phyloP scores from a whole-genome alignment of 2,329 filamentous ascomycete genomes.

The Xylariaceae sp. region DNA sequence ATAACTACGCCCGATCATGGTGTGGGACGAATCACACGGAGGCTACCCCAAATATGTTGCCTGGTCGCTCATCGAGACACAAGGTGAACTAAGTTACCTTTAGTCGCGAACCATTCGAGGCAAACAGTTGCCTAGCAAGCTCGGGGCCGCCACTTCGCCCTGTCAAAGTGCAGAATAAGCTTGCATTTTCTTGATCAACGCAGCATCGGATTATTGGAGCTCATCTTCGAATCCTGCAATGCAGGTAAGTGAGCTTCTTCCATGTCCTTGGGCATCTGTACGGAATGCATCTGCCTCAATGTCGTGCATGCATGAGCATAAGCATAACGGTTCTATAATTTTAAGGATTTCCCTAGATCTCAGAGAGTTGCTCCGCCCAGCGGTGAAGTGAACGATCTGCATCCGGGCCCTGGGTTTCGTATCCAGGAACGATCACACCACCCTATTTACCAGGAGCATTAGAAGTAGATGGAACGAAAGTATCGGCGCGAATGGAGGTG shows the following conservation, averaged over 20 bases:
- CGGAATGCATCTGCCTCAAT: neutral
- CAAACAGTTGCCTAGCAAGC: slow-evolving; percentile 11
- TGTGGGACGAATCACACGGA: slow-evolving; percentile 12
- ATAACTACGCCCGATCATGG: slow-evolving; percentile 11
- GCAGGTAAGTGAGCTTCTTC: neutral
- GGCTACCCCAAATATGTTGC: slow-evolving; percentile 5
- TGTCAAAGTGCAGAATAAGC: neutral
- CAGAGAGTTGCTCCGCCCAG: neutral
- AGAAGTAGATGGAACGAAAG: neutral
- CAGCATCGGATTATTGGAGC: neutral
- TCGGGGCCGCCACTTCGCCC: slow-evolving; percentile 10
- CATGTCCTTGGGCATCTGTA: slow-evolving; percentile 8
- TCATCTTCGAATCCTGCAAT: neutral
- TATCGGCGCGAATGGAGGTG: neutral
- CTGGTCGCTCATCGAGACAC: neutral
- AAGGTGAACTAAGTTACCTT: neutral
- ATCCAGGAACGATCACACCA: neutral
- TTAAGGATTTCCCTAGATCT: neutral
- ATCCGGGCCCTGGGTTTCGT: neutral
- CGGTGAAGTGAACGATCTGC: neutral
- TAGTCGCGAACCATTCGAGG: slow-evolving; percentile 20
- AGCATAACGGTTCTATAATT: no score
- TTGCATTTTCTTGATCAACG: neutral
- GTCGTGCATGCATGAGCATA: neutral
- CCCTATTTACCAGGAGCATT: neutral